phyloP scores from a whole-genome alignment of 805 yeast genomes.

The Zygosaccharomyces rouxii region DNA sequence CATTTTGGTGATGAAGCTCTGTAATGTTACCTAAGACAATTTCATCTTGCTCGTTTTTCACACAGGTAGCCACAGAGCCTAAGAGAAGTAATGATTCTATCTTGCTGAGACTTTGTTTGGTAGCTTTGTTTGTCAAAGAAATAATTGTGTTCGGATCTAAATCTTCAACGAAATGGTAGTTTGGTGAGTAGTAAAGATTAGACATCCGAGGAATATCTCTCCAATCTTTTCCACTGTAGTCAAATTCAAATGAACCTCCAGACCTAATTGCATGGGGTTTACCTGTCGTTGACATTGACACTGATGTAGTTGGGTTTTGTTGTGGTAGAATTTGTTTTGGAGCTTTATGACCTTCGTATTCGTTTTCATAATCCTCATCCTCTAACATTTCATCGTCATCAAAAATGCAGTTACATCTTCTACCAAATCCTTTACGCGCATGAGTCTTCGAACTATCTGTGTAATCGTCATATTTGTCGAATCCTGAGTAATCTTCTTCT shows the following conservation, averaged over 20 bases:
- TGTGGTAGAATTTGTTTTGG: slow-evolving; percentile 11
- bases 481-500: slow-evolving; percentile 22
- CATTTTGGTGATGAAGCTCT: slow-evolving; percentile 9
- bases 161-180: slow-evolving; percentile 19
- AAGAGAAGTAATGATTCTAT: slow-evolving; percentile 20
- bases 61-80: slow-evolving; percentile 49
- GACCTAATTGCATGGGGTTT: slow-evolving; percentile 36
- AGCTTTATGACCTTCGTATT: slow-evolving; percentile 22
- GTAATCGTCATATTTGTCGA: slow-evolving; percentile 17
- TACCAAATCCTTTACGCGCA: slow-evolving; percentile 9
- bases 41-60: slow-evolving; percentile 41
- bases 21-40: slow-evolving; percentile 22
- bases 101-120: slow-evolving; percentile 15
- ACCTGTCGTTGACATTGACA: slow-evolving; percentile 12
- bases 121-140: slow-evolving; percentile 19
- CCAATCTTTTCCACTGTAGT: slow-evolving; percentile 64
- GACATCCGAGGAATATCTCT: slow-evolving; percentile 63
- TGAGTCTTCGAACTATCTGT: slow-evolving; percentile 21
- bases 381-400: slow-evolving; percentile 33
- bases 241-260: slow-evolving; percentile 43
- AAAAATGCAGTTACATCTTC: slow-evolving; percentile 39
- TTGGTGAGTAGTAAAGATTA: slow-evolving; percentile 39
- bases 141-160: slow-evolving; percentile 15
- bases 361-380: slow-evolving; percentile 28
- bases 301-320: slow-evolving; percentile 10